Base-by-base conservation (phyloP, 2,329 filamentous ascomycete species). In the Diaporthe sp. region DNA sequence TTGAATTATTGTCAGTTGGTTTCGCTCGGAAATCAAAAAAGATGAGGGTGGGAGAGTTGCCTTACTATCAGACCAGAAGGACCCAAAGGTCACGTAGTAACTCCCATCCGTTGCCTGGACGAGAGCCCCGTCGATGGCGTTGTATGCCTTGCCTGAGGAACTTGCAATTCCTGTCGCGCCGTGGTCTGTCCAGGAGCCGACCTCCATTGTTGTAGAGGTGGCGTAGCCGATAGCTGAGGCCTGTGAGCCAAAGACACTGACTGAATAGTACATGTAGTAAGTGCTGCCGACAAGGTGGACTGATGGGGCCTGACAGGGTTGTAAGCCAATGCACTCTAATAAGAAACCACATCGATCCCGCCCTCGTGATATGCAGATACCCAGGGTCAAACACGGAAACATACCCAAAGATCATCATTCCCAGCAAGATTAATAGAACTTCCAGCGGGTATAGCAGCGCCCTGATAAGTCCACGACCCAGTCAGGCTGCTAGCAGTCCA, bases 191-290 rank as follows among this genome's bases (percentile, higher is more conserved):
- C 88, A 91, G 12, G 82, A 85, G n/a, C 88, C 84, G 6, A 10
- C 35, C 50, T 80, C 79, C 47, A 80, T 50, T 32, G 70, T 77
- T 2, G 76, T 59, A 0, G 82, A 83, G 27, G 79, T 86, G 4
- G 86, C 86, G 15, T 86, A 82, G 25, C 92, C 92, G 76, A 94
- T 93, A 44, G 89, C 89, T 0, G 89, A 91, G 80, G 86, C 82
- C 76, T 92, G 90, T 0, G 85, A 87, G 0, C 91, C 91, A 76
- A 92, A 92, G 0, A 87, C 84, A 47, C 88, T 91, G n/a, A 93
- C 90, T 1, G 89, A 85, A 81, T 93, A 93, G 86, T 92, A 93
- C n/a, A 94, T 87, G 78, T 92, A 88, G 83, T 93, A 93, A 0
- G 85, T 84, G 71, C 82, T 84, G 75, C 88, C 88, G n/a, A 93